These are phyloP conservation scores for Hypericum perforatum DNA, from an alignment of 345 rosid genomes.

Conservation along the genomic window DNA sequence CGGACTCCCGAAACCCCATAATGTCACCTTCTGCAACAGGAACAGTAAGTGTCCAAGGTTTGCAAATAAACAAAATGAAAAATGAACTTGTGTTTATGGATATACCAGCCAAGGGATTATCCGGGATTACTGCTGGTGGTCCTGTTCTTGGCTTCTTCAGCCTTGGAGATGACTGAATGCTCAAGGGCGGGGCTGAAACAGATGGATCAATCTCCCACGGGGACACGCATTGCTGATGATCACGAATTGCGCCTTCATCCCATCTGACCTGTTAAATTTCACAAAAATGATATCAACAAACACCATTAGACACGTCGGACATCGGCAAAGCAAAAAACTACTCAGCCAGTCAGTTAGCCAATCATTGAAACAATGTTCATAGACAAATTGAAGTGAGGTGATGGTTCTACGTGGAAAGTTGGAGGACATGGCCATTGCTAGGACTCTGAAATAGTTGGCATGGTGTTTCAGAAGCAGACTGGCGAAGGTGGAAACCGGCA, in stretches of 20 bases:
- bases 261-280: conserved; percentile 55
- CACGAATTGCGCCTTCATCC: conserved; percentile 54
- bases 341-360: too few species aligned
- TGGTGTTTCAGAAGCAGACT: too few species aligned
- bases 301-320: too few species aligned
- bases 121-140: conserved; percentile 42
- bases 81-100: neutral
- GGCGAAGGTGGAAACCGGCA: neutral
- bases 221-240: conserved; percentile 66
- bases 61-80: neutral
- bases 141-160: conserved; percentile 62
- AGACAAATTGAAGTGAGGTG: too few species aligned
- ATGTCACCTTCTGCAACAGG: conserved; percentile 32
- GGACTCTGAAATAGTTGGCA: too few species aligned
- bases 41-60: neutral
- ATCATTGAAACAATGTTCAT: too few species aligned
- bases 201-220: conserved; percentile 91
- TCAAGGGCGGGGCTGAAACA: conserved; percentile 57
- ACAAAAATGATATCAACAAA: neutral
- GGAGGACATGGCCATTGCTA: too few species aligned
- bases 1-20: conserved; percentile 80
- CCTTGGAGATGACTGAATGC: conserved; percentile 70
- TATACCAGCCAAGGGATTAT: conserved; percentile 45
- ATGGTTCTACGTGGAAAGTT: too few species aligned
- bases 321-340: too few species aligned